These are phyloP conservation scores for Saccharomyces eubayanus DNA, from an alignment of 805 yeast species.

Conservation along the genomic window DNA sequence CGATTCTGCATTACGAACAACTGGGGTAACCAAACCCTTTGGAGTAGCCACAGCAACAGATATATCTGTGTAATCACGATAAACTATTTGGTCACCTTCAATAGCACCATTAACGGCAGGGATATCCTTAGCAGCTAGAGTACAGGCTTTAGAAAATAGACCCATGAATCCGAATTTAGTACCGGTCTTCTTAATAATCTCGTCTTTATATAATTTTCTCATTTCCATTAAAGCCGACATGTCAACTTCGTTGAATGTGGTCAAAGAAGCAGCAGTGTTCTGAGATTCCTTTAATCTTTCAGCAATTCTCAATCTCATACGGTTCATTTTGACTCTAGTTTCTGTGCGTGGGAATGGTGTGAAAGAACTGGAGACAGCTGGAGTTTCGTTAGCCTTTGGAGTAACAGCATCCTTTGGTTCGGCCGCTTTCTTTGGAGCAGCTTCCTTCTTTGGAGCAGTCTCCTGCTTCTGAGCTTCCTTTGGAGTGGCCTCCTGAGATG, in stretches of 20 bases:
- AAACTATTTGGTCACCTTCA: conserved; percentile 88
- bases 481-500: conserved; percentile 24
- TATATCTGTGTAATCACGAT: conserved; percentile 92
- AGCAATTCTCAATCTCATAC: conserved; percentile 98
- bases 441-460: conserved; percentile 16
- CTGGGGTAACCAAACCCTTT: conserved; percentile 97
- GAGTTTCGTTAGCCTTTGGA: conserved; percentile 24
- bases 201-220: conserved; percentile 96
- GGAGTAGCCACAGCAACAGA: conserved; percentile 98
- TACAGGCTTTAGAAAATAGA: conserved; percentile 87
- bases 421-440: conserved; percentile 24
- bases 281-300: conserved; percentile 98
- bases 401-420: conserved; percentile 18
- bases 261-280: conserved; percentile 95
- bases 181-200: conserved; percentile 86
- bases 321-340: conserved; percentile 93
- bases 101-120: conserved; percentile 95
- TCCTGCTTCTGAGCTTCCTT: conserved; percentile 30
- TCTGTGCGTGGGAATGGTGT: conserved; percentile 71
- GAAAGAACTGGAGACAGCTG: conserved; percentile 28
- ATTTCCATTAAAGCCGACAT: conserved; percentile 86
- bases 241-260: conserved; percentile 97
- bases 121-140: conserved; percentile 86
- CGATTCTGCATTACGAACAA: conserved; percentile 93
- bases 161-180: conserved; percentile 98